Conservation (phyloP, 2,329 filamentous ascomycete genomes). For the Cladophialophora chaetospira region DNA sequence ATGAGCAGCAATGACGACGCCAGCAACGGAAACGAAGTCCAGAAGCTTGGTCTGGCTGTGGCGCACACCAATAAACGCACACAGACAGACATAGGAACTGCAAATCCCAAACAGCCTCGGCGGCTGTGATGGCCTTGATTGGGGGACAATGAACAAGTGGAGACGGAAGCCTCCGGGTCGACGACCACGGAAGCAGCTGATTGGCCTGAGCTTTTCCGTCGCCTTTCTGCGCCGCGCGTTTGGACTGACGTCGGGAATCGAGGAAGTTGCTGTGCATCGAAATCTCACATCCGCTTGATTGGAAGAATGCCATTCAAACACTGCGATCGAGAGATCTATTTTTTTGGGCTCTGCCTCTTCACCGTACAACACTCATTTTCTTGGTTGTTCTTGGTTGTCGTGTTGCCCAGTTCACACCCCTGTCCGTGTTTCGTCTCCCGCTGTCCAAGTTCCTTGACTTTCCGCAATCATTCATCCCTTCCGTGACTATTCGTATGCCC, state of each 20-base stretch:
- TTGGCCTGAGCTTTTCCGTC: not conserved
- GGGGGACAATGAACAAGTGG: not conserved
- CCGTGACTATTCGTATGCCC: too few species aligned
- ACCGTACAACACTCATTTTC: not conserved
- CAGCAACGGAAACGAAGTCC: too few species aligned
- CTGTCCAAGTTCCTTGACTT: too few species aligned
- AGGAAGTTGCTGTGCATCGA: slow-evolving; percentile 6
- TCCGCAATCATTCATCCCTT: too few species aligned
- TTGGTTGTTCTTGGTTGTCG: not conserved
- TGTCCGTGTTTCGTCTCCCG: too few species aligned
- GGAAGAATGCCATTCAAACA: slow-evolving; percentile 12
- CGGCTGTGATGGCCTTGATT: too few species aligned
- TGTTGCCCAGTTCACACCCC: too few species aligned
- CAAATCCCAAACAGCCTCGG: not conserved
- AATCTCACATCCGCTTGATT: slow-evolving; percentile 2
- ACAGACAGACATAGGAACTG: not conserved
- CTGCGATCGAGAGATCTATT: too few species aligned
- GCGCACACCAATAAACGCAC: slow-evolving; percentile 9
- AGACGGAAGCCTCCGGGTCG: not conserved
- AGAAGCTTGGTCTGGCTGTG: slow-evolving; percentile 1
- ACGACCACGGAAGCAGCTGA: not conserved
- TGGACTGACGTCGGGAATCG: not conserved
- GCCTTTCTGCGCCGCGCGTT: slow-evolving; percentile 9
- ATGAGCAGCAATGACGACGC: not conserved
- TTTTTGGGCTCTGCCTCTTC: not conserved